Evolutionary conservation across 2,329 filamentous ascomycete species (phyloP).

Genomic region (Apiospora koreana): DNA sequence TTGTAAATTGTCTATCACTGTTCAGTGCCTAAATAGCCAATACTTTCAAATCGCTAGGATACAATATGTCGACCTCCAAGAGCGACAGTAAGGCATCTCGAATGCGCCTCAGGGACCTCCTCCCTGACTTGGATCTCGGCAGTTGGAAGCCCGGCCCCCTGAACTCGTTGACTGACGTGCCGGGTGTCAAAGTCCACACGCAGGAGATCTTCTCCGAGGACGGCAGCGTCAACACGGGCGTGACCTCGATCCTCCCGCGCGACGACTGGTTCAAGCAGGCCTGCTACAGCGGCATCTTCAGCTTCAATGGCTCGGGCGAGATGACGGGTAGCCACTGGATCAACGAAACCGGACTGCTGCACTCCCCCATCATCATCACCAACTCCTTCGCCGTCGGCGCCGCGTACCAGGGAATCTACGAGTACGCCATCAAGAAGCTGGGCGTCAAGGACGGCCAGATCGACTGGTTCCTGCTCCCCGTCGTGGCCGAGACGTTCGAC

Average conservation of each 20-base stretch:
- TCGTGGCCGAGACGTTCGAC: conserved; percentile 66
- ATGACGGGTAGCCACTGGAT: conserved; percentile 64
- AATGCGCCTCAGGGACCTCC: conserved; percentile 43
- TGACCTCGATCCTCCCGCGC: conserved; percentile 51
- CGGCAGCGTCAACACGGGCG: conserved; percentile 46
- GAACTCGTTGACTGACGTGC: conserved; percentile 54
- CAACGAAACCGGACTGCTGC: conserved; percentile 59
- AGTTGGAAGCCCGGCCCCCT: conserved; percentile 44
- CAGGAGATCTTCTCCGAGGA: conserved; percentile 41
- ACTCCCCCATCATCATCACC: conserved; percentile 62
- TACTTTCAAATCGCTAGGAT: not conserved
- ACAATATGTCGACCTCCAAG: not conserved
- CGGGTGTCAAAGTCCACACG: conserved; percentile 48
- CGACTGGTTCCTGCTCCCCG: conserved; percentile 56
- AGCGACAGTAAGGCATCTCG: conserved; percentile 18
- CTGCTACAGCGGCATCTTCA: conserved; percentile 54
- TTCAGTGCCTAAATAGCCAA: not conserved
- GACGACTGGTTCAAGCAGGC: conserved; percentile 44
- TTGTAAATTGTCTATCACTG: not conserved
- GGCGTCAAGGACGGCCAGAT: conserved; percentile 42
- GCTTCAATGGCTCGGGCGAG: conserved; percentile 66
- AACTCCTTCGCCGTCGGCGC: conserved; percentile 59
- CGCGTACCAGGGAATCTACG: conserved; percentile 59
- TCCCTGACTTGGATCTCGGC: conserved; percentile 46
- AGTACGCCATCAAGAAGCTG: conserved; percentile 52